phyloP scores from a whole-genome alignment of 2,329 filamentous ascomycete genomes.

The Ceratocystis cacaofunesta region DNA sequence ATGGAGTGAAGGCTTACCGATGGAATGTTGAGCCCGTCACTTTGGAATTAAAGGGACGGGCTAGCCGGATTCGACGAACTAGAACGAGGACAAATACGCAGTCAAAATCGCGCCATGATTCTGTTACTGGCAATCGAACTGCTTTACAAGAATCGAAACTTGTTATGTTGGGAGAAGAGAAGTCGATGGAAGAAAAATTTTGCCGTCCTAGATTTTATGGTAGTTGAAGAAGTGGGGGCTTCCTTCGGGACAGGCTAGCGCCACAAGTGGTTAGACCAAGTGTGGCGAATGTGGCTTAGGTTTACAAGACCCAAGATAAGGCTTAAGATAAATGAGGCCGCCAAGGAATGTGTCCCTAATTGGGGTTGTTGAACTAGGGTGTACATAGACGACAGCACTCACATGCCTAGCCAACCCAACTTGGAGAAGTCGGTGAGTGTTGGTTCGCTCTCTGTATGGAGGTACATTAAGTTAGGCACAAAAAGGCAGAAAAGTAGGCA shows the following conservation, averaged over 20 bases:
- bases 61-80: constrained; percentile 2
- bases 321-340: constrained; percentile 11
- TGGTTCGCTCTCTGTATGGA: constrained; percentile 5
- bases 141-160: background rate
- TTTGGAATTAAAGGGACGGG: constrained; percentile 8
- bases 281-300: constrained; percentile 1
- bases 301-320: background rate
- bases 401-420: constrained; percentile 6
- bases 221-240: constrained; percentile 12
- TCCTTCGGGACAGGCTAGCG: background rate
- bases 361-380: background rate
- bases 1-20: constrained; percentile 9
- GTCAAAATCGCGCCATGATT: constrained; percentile 6
- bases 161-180: background rate
- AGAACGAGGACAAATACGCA: background rate
- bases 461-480: constrained; percentile 6
- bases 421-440: constrained; percentile 11
- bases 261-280: constrained; percentile 4
- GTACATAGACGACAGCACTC: background rate
- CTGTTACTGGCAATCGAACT: background rate
- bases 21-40: constrained; percentile 1
- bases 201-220: constrained; percentile 12
- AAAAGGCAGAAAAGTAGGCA: background rate
- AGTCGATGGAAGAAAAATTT: constrained; percentile 12
- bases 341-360: constrained; percentile 1